Conservation (phyloP, 768 basidiomycete genomes). For the Mycena alexandri region DNA sequence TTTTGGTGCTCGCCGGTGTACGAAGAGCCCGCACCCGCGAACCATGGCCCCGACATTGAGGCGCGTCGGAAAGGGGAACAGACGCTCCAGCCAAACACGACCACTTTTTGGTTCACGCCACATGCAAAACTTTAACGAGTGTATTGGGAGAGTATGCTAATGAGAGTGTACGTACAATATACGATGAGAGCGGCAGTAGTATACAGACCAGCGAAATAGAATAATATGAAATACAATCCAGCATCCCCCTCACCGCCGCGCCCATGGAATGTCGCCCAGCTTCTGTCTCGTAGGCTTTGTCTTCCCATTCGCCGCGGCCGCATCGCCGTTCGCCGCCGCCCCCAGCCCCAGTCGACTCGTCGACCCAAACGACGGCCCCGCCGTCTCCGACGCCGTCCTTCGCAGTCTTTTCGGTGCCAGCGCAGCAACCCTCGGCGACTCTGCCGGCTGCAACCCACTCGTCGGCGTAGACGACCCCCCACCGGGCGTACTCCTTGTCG, state of each 20-base stretch:
- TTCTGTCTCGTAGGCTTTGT: conserved; percentile 61
- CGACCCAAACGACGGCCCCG: conserved; percentile 39
- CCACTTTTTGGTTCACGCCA: background rate
- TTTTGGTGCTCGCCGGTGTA: conserved; percentile 31
- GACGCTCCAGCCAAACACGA: conserved; percentile 14
- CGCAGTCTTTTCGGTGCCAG: conserved; percentile 76
- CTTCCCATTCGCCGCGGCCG: conserved; percentile 46
- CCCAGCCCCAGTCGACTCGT: conserved; percentile 28
- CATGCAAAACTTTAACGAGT: conserved; percentile 23
- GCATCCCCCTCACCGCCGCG: conserved; percentile 16
- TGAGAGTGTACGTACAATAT: conserved; percentile 36
- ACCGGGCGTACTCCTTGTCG: conserved; percentile 37
- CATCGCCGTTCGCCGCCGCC: conserved; percentile 26
- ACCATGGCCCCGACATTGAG: conserved; percentile 28
- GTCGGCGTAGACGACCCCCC: conserved; percentile 25
- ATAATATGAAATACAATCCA: conserved; percentile 33
- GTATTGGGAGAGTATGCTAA: conserved; percentile 30
- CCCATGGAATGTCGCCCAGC: conserved; percentile 75
- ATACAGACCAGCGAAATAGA: conserved; percentile 33
- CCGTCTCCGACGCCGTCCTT: conserved; percentile 78
- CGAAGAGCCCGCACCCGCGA: conserved; percentile 28
- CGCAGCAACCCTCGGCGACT: conserved; percentile 38
- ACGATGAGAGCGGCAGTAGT: conserved; percentile 36
- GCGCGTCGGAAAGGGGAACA: conserved; percentile 16
- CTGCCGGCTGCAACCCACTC: conserved; percentile 35